Base-by-base conservation (phyloP, 1,139 yeast genomes). In the Wickerhamomyces sp. region DNA sequence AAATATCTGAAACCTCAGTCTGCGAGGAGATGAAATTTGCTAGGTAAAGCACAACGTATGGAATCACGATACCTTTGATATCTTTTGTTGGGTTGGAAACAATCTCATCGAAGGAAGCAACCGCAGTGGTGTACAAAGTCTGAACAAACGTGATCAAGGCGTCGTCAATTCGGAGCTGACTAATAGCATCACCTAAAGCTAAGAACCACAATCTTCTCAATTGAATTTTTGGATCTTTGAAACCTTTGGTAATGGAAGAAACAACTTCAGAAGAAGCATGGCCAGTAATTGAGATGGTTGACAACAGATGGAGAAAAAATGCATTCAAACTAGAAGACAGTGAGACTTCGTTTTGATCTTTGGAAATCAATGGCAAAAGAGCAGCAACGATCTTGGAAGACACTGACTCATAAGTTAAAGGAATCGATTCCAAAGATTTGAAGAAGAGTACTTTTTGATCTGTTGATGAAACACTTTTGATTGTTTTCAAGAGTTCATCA, bases 311-410 rank as follows among this genome's bases (percentile, higher is more conserved):
- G 18, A 48, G 46, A 32, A 71, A 66, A 42, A 73, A 72, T 0
- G 78, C 66, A n/a, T 61, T 57, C n/a, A 81, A 61, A 42, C 77
- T 63, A 6, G 66, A 61, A 3, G 61, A 44, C 32, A 87, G 64
- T 0, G 86, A 76, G 2, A 48, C 28, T 54, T 91, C 97, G 47
- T 87, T 86, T 35, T 77, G 74, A 51, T 89, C 97, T 50, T 86
- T 88, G 1, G 72, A 47, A 8, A 82, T 65, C 14, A 77, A 59
- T 2, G 82, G 69, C 3, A 68, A 45, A 24, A 87, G 52, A 0
- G 61, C 65, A 2, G 61, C 51, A 2, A 75, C 58, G 11, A 80
- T 58, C 21, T 61, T 61, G 6, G 47, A 41, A 2, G 70, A 58
- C 12, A 60, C 55, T 3, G 45, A 32, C 9, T 45, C 49, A 23